phyloP scores from a whole-genome alignment of 208 protist species.

The Trypanosoma theileri region DNA sequence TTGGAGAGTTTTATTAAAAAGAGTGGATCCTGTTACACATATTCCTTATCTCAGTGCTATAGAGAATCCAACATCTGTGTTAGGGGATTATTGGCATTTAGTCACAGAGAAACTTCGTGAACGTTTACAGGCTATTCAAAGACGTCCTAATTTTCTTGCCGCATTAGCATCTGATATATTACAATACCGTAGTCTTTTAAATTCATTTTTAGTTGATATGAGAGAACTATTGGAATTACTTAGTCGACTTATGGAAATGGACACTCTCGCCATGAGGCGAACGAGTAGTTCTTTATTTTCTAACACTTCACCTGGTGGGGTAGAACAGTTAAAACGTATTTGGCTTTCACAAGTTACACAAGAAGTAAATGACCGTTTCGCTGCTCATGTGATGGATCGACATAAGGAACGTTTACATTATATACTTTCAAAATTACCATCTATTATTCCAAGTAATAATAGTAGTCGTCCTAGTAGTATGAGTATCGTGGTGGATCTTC shows the following conservation, averaged over 20 bases:
- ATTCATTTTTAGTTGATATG: constrained; percentile 45
- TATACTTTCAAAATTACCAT: constrained; percentile 40
- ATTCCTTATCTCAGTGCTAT: constrained; percentile 38
- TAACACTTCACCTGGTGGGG: constrained; percentile 4
- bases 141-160: constrained; percentile 44
- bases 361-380: constrained; percentile 56
- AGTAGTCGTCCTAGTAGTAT: constrained; percentile 16
- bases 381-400: constrained; percentile 56
- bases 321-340: constrained; percentile 30
- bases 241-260: constrained; percentile 13
- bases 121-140: constrained; percentile 52
- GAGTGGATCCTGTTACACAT: constrained; percentile 42
- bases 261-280: constrained; percentile 1
- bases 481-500: constrained; percentile 22
- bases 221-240: constrained; percentile 24
- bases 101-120: constrained; percentile 64
- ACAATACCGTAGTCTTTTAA: constrained; percentile 50
- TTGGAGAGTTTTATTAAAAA: constrained; percentile 65
- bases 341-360: constrained; percentile 58
- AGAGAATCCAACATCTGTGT: constrained; percentile 55
- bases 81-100: constrained; percentile 69
- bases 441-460: constrained; percentile 34
- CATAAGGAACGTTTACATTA: constrained; percentile 56
- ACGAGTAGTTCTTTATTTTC: background rate
- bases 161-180: constrained; percentile 48